Evolutionary conservation across 148 eudicot species (phyloP), one percentile per base, ranked within the genome.

Genomic region (Fallopia convolvulus): DNA sequence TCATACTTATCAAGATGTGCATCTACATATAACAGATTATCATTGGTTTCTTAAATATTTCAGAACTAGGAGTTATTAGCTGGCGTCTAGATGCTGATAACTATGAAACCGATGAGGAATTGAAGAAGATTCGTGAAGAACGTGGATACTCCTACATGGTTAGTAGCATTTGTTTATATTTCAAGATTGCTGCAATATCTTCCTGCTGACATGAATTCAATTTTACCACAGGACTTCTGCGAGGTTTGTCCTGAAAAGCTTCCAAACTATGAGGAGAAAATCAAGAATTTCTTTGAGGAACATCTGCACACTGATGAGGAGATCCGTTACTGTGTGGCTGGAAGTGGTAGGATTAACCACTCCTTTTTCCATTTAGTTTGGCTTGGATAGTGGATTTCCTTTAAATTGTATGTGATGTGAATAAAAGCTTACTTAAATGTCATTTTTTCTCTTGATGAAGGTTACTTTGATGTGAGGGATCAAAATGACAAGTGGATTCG

Each of bases 271-370:
- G 97, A 92, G 5, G 86, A 85, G 75, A 96, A 96, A 76, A 93
- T 93, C 44, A 96, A 96, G 83, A 81, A 87, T 80, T 93, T 96
- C 80, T 96, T 75, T 56, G 94, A 91, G 77, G 99, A 96, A 76
- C 98, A 96, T 79, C 88, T 96, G 75, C 99, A 96, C 87, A 93
- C 98, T 20, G 99, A 96, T 83, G 99, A 96, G 83, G 99, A 96
- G 87, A 96, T 96, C 83, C 98, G 99, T 60, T 96, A 93, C 74
- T 86, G 91, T 82, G 86, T 96, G 39, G 92, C 90, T 23, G 99
- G 99, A 80, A 91, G 94, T 85, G 99, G 99, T 95, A 89, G 21
- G 84, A 20, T 47, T 26, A 33, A 21, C 36, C 60, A 20, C 44
- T 58, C 6, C 9, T 49, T 63, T 66, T 30, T 65, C 3, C 18